These are phyloP conservation scores for Lipomyces spencermartinsiae DNA, from an alignment of 805 yeast genomes.

Conservation along the genomic window DNA sequence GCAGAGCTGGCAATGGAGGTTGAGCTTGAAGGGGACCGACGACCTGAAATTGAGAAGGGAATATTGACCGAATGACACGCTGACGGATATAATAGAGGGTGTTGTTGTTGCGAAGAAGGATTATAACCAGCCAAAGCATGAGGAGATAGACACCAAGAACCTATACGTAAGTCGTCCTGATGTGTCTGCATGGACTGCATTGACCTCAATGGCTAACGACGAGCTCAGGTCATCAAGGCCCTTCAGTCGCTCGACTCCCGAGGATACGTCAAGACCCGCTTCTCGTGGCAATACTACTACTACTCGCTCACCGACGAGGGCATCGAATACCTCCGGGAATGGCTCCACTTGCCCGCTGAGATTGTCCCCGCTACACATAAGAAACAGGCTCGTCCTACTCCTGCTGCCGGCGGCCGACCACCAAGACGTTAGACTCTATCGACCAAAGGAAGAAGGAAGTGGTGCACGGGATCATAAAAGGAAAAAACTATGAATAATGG, in stretches of 20 bases:
- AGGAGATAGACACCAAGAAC: slow-evolving; percentile 97
- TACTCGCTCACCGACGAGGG: slow-evolving; percentile 99
- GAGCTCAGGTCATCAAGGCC: slow-evolving; percentile 74
- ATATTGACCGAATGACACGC: neutral
- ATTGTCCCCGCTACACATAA: slow-evolving; percentile 98
- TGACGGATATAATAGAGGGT: slow-evolving; percentile 70
- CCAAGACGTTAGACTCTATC: slow-evolving; percentile 8
- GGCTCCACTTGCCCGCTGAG: slow-evolving; percentile 98
- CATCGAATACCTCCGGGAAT: slow-evolving; percentile 96
- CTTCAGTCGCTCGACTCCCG: slow-evolving; percentile 98
- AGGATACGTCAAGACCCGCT: slow-evolving; percentile 99
- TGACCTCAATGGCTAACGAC: neutral
- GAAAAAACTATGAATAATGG: neutral
- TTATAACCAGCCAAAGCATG: slow-evolving; percentile 91
- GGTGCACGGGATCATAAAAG: neutral
- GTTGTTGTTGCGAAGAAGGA: slow-evolving; percentile 99
- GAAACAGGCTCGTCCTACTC: slow-evolving; percentile 91
- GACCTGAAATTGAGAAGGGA: neutral
- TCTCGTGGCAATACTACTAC: slow-evolving; percentile 99
- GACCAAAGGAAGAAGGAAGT: neutral
- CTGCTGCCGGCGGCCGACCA: slow-evolving; percentile 49
- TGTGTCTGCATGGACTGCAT: neutral
- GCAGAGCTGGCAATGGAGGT: neutral
- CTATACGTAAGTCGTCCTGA: slow-evolving; percentile 63
- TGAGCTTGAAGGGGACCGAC: neutral